Evolutionary conservation across 441 rosid genomes (phyloP), one percentile per base, ranked within the genome.

Genomic region (Erodium texanum): DNA sequence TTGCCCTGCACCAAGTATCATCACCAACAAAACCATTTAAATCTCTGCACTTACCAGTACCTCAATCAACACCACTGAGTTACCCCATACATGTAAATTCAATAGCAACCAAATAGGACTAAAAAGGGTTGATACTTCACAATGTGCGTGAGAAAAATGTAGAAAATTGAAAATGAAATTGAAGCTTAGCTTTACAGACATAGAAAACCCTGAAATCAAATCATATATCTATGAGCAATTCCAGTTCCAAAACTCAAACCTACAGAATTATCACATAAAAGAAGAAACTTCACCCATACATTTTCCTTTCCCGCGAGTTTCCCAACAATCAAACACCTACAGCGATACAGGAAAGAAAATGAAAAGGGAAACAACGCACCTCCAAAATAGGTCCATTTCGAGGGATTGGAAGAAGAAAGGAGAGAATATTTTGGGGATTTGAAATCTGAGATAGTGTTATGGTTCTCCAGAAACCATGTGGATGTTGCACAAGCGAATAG

Each of bases 1-100:
- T 84, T 93, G 99, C 87, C 73, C 96, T 90, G 83, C 64, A 24
- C 70, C 70, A 74, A 52, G 14, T 27, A 27, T 27, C 29, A 27
- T 27, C 29, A 27, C 29, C 29, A 27, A 27, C 29, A 16, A 50
- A 27, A 38, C 41, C 0, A 2, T 43, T 50, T 0, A 19, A n/a
- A 34, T 24, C 32, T 34, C 29, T 27, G 24, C 11, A 3, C 15
- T 45, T 45, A 12, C n/a, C 54, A 45, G 2, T 45, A 45, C 1
- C 16, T 45, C 16, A 45, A 45, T 10, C 54, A 45, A 12, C 54
- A 45, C 5, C 54, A 15, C 14, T 45, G 54, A 45, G 16, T 15
- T 45, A 12, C n/a, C n/a, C n/a, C 54, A 45, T 45, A 1, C n/a
- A 45, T 45, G 3, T 7, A 38, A 38, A 0, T 38, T 38, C 45